These are phyloP conservation scores for Cyclanthera cordifolia DNA, from an alignment of 306 rosid genomes.

Conservation along the genomic window DNA sequence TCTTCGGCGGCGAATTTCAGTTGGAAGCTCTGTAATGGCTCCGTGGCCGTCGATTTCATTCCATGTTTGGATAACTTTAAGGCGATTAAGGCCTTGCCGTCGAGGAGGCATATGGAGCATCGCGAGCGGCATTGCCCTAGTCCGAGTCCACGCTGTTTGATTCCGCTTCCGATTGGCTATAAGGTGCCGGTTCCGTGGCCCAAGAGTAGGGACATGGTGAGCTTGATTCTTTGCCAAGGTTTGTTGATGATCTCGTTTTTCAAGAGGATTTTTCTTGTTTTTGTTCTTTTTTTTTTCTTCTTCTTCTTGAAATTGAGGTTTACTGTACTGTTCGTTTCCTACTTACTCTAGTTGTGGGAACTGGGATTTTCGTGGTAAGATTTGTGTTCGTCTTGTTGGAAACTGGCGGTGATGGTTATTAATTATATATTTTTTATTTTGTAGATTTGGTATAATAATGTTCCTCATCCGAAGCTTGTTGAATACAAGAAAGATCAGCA, in stretches of 20 bases:
- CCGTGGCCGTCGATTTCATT: slow-evolving; percentile 41
- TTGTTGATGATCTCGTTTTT: background rate
- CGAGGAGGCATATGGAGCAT: slow-evolving; percentile 85
- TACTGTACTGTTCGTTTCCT: too few relatives aligned
- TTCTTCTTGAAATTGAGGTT: background rate
- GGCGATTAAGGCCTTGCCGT: slow-evolving; percentile 57
- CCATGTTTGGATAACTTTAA: slow-evolving; percentile 73
- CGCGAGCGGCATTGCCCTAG: slow-evolving; percentile 85
- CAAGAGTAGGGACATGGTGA: slow-evolving; percentile 99
- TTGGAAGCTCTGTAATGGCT: slow-evolving; percentile 57
- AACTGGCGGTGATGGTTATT: background rate
- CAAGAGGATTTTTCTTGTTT: background rate
- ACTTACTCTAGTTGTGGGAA: too few relatives aligned
- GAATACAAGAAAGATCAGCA: slow-evolving; percentile 91
- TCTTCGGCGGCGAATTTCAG: slow-evolving; percentile 6
- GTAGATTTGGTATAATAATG: slow-evolving; percentile 83
- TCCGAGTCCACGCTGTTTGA: slow-evolving; percentile 40
- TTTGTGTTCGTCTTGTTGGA: background rate
- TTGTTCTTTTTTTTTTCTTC: too few relatives aligned
- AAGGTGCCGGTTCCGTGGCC: slow-evolving; percentile 71
- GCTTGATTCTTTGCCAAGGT: slow-evolving; percentile 65
- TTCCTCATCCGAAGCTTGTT: slow-evolving; percentile 82
- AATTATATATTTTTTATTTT: background rate
- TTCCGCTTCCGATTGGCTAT: slow-evolving; percentile 65
- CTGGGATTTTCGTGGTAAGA: background rate